phyloP scores from a whole-genome alignment of 441 rosid genomes.

The Bocquillonia castaneifolia region DNA sequence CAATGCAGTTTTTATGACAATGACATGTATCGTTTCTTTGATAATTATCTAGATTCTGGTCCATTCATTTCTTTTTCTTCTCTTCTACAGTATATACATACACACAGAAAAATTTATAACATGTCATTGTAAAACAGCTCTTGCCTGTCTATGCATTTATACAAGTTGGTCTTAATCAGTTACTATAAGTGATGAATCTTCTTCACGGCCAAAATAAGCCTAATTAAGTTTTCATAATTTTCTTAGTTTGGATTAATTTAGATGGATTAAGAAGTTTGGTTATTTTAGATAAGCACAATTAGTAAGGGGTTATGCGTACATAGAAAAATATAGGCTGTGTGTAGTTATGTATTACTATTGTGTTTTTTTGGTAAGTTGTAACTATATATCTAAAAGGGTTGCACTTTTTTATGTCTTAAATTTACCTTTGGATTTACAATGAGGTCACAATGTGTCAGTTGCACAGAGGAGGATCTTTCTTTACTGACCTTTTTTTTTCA shows the following conservation, averaged over 20 bases:
- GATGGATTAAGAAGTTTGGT: background rate
- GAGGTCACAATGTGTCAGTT: background rate
- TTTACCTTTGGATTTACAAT: background rate
- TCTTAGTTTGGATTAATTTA: background rate
- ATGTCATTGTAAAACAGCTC: background rate
- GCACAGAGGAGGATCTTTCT: background rate
- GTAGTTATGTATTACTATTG: too few relatives aligned
- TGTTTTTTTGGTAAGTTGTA: background rate
- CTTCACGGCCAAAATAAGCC: background rate
- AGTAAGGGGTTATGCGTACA: background rate
- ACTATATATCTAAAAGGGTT: background rate
- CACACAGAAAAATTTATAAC: background rate
- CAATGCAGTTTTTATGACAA: slow-evolving; percentile 25
- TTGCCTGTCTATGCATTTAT: background rate
- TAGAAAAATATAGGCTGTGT: background rate
- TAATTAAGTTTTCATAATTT: background rate
- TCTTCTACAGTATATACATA: background rate
- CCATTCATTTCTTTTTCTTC: slow-evolving; percentile 17
- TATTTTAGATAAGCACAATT: background rate
- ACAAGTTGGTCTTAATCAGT: background rate
- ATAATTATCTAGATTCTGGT: slow-evolving; percentile 21
- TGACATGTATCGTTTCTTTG: slow-evolving; percentile 25
- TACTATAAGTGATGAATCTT: too few relatives aligned
- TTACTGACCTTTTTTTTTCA: background rate
- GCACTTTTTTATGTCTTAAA: background rate